These are phyloP conservation scores for Rhizopus microsporus DNA, from an alignment of 371 early-diverging fungal genomes.

Conservation along the genomic window DNA sequence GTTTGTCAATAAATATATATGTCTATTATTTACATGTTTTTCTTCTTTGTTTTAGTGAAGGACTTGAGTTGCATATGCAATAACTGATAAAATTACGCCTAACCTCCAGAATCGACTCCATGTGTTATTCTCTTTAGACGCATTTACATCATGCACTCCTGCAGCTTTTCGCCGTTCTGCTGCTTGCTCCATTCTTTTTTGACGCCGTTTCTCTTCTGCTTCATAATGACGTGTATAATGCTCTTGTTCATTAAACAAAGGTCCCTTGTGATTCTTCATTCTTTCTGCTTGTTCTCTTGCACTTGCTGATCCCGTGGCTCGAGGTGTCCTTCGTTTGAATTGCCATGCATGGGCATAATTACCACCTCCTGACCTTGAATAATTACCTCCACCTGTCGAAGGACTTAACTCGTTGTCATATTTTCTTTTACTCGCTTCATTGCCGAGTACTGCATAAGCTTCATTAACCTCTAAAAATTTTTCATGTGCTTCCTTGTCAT, in stretches of 20 bases:
- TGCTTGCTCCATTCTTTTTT: conserved; percentile 36
- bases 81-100: conserved; percentile 22
- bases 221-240: conserved; percentile 42
- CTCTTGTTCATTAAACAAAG: conserved; percentile 28
- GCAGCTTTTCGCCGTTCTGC: conserved; percentile 36
- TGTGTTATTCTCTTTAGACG: conserved; percentile 8
- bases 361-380: conserved; percentile 5
- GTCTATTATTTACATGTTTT: too few species aligned
- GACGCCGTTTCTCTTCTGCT: conserved; percentile 44
- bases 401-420: conserved; percentile 64
- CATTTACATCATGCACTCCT: conserved; percentile 12
- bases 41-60: conserved; percentile 2
- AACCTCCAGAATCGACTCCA: conserved; percentile 29
- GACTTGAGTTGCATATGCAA: conserved; percentile 24
- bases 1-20: too few species aligned
- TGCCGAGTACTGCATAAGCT: conserved; percentile 81
- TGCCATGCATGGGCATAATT: conserved; percentile 39
- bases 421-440: conserved; percentile 70
- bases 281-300: conserved; percentile 46
- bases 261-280: conserved; percentile 11
- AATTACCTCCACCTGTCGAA: conserved; percentile 13
- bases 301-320: conserved; percentile 41
- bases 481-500: conserved; percentile 63
- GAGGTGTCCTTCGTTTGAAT: conserved; percentile 30
- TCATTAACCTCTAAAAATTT: conserved; percentile 81